Base-by-base conservation (phyloP, 2,329 filamentous ascomycete genomes). In the Sarocladium kiliense region DNA sequence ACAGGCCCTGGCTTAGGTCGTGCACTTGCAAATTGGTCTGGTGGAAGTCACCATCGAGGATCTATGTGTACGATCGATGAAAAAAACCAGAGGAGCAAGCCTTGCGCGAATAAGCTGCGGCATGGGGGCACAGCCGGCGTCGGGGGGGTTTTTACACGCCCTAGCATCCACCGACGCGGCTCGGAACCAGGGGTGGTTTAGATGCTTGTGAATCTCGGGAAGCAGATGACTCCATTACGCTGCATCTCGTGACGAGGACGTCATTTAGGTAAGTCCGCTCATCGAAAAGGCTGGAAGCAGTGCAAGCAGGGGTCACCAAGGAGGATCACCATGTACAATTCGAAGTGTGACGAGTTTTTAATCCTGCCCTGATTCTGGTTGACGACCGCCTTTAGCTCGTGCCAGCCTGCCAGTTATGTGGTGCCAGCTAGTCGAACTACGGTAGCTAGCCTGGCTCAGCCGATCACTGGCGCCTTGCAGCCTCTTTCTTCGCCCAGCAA, bases 61-160 rank as follows among this genome's bases (percentile, higher is more conserved):
- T 32, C 9, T 34, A 51, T 51, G 47, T 51, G 44, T 36, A 23
- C 16, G 47, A 51, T 51, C 47, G 47, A 51, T 21, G 47, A 36
- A 51, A 51, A 51, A 19, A 23, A 7, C 25, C 25, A 3, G 19
- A 27, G 10, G 12, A 23, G 14, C 3, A 47, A 27, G 44, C 44
- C 25, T 18, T 47, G 47, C 47, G 47, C 47, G 47, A 51, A 51
- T 51, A 51, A 27, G 26, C 27, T 51, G 23, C 47, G 27, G 18
- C 47, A 51, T 32, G 47, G 26, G 18, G 27, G 14, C 5, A 4
- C 23, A 3, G 27, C 9, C 3, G 44, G 44, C 44, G 44, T 27
- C 4, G 44, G 23, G n/a, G 44, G 44, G 14, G 44, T 21, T 47
- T 47, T 47, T 14, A 26, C 12, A 9, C 23, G 14, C 23, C 12